Evolutionary conservation across 495 filamentous ascomycete genomes (phyloP).

Genomic region (Amphirosellinia nigrospora): DNA sequence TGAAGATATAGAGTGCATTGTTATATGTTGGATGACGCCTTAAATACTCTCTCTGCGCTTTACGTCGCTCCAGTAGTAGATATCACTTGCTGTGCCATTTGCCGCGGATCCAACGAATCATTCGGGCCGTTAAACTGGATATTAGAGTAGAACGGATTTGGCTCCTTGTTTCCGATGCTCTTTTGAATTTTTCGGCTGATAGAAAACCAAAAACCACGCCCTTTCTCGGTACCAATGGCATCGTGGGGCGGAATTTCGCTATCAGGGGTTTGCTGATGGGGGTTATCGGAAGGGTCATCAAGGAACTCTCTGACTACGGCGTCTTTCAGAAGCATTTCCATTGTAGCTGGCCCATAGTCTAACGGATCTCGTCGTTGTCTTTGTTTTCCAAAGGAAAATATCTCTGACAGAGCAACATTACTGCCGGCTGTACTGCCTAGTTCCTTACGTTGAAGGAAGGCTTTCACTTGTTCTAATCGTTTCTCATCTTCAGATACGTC

Average conservation of each 20-base stretch:
- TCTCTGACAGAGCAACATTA: constrained; percentile 85
- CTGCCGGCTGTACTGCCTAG: constrained; percentile 65
- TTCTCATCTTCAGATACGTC: constrained; percentile 99
- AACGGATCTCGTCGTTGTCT: constrained; percentile 76
- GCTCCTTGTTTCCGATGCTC: constrained; percentile 68
- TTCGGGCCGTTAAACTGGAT: constrained; percentile 71
- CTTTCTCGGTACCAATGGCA: constrained; percentile 36
- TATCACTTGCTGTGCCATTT: constrained; percentile 89
- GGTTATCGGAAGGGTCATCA: constrained; percentile 66
- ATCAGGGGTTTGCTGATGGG: constrained; percentile 47
- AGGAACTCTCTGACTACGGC: constrained; percentile 94
- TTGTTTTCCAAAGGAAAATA: constrained; percentile 78
- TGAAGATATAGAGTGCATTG: constrained; percentile 87
- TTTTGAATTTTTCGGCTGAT: constrained; percentile 62
- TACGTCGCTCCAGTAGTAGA: constrained; percentile 82
- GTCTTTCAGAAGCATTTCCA: constrained; percentile 96
- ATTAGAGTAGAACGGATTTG: constrained; percentile 94
- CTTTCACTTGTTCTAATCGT: constrained; percentile 90
- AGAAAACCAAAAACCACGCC: constrained; percentile 61
- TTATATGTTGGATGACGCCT: constrained; percentile 89
- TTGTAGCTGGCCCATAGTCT: constrained; percentile 83
- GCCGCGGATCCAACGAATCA: constrained; percentile 79
- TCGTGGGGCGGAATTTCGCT: constrained; percentile 43
- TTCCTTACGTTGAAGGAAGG: constrained; percentile 91
- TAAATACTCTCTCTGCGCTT: constrained; percentile 88